These are phyloP conservation scores for Mycena galopus DNA, from an alignment of 768 basidiomycete species.

Conservation along the genomic window DNA sequence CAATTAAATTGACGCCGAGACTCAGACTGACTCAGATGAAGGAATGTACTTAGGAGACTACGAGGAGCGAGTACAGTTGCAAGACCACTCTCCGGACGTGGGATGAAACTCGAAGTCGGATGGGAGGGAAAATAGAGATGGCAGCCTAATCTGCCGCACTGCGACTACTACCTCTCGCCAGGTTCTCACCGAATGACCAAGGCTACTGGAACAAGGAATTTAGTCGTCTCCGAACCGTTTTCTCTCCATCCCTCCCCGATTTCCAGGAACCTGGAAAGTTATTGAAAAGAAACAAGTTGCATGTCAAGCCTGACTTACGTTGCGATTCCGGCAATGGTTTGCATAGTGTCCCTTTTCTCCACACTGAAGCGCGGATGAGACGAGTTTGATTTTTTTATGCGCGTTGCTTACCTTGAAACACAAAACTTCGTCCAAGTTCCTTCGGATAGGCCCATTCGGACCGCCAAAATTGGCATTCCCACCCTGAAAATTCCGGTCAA, in stretches of 20 bases:
- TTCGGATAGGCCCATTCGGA: slow-evolving; percentile 57
- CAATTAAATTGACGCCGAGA: too few species aligned
- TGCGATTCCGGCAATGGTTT: slow-evolving; percentile 91
- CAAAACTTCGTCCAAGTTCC: slow-evolving; percentile 86
- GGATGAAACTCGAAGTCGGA: too few species aligned
- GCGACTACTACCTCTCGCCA: too few species aligned
- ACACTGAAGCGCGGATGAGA: slow-evolving; percentile 64
- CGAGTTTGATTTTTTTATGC: not conserved
- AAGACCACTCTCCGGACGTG: too few species aligned
- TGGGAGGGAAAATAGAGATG: too few species aligned
- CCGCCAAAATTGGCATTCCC: slow-evolving; percentile 44
- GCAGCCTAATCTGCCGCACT: too few species aligned
- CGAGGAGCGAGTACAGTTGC: too few species aligned
- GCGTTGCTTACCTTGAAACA: slow-evolving; percentile 81
- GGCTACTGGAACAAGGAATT: not conserved
- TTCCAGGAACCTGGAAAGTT: slow-evolving; percentile 71
- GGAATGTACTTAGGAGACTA: too few species aligned
- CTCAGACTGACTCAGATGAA: too few species aligned
- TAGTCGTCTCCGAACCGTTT: slow-evolving; percentile 55
- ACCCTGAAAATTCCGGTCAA: slow-evolving; percentile 67
- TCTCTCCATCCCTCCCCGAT: slow-evolving; percentile 85
- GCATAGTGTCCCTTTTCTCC: slow-evolving; percentile 96
- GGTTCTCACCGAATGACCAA: too few species aligned
- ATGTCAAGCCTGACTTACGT: slow-evolving; percentile 49
- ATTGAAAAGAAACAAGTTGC: not conserved